Evolutionary conservation across 2,329 filamentous ascomycete species (phyloP).

Genomic region (Ophiostoma sp.): DNA sequence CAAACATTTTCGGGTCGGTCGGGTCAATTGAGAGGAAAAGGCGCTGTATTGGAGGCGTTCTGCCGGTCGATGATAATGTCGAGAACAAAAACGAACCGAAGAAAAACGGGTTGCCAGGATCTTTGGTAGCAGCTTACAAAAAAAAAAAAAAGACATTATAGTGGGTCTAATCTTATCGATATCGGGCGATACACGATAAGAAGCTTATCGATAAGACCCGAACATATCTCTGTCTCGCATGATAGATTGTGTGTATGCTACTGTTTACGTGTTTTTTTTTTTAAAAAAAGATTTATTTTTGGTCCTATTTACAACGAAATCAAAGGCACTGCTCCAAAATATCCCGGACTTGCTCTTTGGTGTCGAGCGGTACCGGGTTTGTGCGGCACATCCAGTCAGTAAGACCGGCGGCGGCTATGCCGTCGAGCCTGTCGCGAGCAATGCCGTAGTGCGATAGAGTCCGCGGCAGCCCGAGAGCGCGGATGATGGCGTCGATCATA

Average conservation of each 20-base stretch:
- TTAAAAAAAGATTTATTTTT: neutral
- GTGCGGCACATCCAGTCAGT: constrained; percentile 42
- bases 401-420: constrained; percentile 42
- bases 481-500: constrained; percentile 43
- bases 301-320: neutral
- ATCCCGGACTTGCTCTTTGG: neutral
- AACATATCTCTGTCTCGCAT: too few species aligned
- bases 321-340: neutral
- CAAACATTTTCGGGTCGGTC: constrained; percentile 61
- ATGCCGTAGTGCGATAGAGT: constrained; percentile 45
- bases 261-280: neutral
- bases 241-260: too few species aligned
- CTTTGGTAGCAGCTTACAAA: neutral
- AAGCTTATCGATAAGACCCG: neutral
- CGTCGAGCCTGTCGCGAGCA: constrained; percentile 42
- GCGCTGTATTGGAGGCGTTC: neutral
- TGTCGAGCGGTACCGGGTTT: constrained; percentile 43
- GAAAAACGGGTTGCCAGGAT: neutral
- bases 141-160: neutral
- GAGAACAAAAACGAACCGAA: neutral
- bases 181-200: neutral
- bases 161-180: neutral
- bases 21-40: neutral
- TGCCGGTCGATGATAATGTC: neutral
- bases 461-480: constrained; percentile 46